phyloP scores from a whole-genome alignment of 129 eudicot genomes.

The Lonicera japonica region DNA sequence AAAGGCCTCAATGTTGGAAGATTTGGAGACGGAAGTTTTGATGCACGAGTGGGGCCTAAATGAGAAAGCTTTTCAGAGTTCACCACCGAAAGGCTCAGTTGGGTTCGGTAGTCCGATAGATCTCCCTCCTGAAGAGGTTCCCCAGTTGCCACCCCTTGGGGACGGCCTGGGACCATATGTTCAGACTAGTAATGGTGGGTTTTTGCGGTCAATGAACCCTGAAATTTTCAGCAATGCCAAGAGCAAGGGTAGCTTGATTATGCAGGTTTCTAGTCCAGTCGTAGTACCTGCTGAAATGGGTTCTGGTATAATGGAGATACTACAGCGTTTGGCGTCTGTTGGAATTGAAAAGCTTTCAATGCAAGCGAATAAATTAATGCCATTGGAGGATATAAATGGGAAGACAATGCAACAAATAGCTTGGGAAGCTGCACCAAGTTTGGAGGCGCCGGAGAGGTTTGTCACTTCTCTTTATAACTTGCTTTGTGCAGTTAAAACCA shows the following conservation, averaged over 20 bases:
- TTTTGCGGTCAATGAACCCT: slow-evolving; percentile 86
- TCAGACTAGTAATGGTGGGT: slow-evolving; percentile 79
- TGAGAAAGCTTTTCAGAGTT: slow-evolving; percentile 52
- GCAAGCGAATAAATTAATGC: slow-evolving; percentile 94
- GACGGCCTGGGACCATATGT: slow-evolving; percentile 84
- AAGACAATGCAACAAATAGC: slow-evolving; percentile 76
- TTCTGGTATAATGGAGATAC: slow-evolving; percentile 73
- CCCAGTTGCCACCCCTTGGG: slow-evolving; percentile 66
- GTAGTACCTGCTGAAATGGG: slow-evolving; percentile 99
- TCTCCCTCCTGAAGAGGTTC: slow-evolving; percentile 47
- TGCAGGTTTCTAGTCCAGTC: slow-evolving; percentile 95
- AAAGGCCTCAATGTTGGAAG: slow-evolving; percentile 60
- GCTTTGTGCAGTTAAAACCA: not conserved
- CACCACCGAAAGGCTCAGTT: slow-evolving; percentile 39
- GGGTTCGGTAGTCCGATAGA: slow-evolving; percentile 61
- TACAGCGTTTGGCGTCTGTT: slow-evolving; percentile 71
- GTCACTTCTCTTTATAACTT: not conserved
- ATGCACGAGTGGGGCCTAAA: slow-evolving; percentile 88
- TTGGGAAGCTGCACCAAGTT: slow-evolving; percentile 56
- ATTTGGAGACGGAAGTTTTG: slow-evolving; percentile 71
- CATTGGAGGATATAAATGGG: slow-evolving; percentile 89
- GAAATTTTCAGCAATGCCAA: slow-evolving; percentile 60
- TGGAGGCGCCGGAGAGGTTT: slow-evolving; percentile 57
- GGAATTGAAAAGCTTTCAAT: slow-evolving; percentile 90
- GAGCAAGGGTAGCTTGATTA: slow-evolving; percentile 71